A percentile compares a stretch with the other conserved stretches of the same genome.
phyloP scores from a whole-genome alignment of 306 rosid species.

The Leucaena leucocephala region DNA sequence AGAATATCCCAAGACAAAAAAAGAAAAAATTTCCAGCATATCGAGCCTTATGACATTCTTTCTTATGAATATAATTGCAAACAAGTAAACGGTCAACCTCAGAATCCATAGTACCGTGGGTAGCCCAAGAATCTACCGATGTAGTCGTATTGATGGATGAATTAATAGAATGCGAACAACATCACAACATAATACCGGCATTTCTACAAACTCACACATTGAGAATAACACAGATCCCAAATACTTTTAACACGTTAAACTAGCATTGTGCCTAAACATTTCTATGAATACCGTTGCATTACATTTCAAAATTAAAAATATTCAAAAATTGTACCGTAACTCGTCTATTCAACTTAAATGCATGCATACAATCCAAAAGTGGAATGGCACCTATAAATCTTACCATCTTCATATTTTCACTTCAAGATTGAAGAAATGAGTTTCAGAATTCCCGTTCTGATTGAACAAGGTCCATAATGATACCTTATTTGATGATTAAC shows the following conservation, averaged over 20 bases:
- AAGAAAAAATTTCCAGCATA: constrained; percentile 68
- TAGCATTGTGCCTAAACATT: background rate
- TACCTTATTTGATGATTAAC: constrained; percentile 54
- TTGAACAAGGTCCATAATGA: constrained; percentile 65
- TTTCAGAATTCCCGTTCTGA: constrained; percentile 79
- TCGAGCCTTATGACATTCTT: constrained; percentile 54
- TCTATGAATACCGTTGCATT: constrained; percentile 1
- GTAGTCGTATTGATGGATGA: constrained; percentile 59
- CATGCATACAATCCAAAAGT: constrained; percentile 23
- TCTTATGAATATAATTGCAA: constrained; percentile 67
- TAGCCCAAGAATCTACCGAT: constrained; percentile 68
- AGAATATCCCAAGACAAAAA: constrained; percentile 3
- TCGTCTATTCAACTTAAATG: constrained; percentile 26
- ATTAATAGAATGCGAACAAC: constrained; percentile 69
- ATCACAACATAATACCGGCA: constrained; percentile 65
- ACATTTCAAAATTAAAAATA: constrained; percentile 4
- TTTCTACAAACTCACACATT: constrained; percentile 55
- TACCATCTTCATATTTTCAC: constrained; percentile 83
- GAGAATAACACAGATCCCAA: constrained; percentile 31
- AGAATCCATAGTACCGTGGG: constrained; percentile 78
- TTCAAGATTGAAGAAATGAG: constrained; percentile 61
- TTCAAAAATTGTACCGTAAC: constrained; percentile 16
- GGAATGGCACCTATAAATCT: constrained; percentile 29
- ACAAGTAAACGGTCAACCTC: constrained; percentile 76
- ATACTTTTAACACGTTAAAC: constrained; percentile 37